Conservation (phyloP, 2,329 filamentous ascomycete species). For the Davidsoniella virescens region DNA sequence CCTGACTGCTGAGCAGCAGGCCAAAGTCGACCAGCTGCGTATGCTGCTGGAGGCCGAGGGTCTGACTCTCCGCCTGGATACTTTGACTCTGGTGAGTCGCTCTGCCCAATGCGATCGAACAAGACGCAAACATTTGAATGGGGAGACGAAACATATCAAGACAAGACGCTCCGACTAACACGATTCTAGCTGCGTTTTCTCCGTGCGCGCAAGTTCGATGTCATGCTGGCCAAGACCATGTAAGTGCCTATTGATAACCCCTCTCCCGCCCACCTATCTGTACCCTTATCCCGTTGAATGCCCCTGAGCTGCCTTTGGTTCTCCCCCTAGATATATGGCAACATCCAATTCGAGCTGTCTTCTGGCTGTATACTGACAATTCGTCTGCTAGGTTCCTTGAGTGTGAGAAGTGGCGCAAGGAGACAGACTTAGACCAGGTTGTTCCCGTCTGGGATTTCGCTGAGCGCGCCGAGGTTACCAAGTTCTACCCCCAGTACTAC, state of each 20-base stretch:
- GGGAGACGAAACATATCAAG: neutral
- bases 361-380: neutral
- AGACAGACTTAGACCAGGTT: slow-evolving; percentile 69
- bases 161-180: slow-evolving; percentile 1
- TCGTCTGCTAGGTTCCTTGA: slow-evolving; percentile 59
- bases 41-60: slow-evolving; percentile 70
- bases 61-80: slow-evolving; percentile 73
- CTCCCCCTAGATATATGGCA: neutral
- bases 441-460: slow-evolving; percentile 71
- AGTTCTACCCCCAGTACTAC: slow-evolving; percentile 97
- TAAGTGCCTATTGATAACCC: slow-evolving; percentile 28
- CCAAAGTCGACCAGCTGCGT: slow-evolving; percentile 73
- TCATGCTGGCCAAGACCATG: slow-evolving; percentile 73
- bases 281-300: too few species aligned
- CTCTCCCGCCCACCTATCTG: neutral
- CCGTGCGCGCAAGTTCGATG: slow-evolving; percentile 88
- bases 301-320: neutral
- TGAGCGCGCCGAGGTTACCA: slow-evolving; percentile 67
- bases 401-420: slow-evolving; percentile 77
- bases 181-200: slow-evolving; percentile 60
- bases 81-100: slow-evolving; percentile 61
- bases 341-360: neutral
- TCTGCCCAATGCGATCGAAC: slow-evolving; percentile 1
- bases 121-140: too few species aligned
- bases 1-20: slow-evolving; percentile 74